Base-by-base conservation (phyloP, 371 early-diverging fungal genomes). In the Nosema muscidifuracis region DNA sequence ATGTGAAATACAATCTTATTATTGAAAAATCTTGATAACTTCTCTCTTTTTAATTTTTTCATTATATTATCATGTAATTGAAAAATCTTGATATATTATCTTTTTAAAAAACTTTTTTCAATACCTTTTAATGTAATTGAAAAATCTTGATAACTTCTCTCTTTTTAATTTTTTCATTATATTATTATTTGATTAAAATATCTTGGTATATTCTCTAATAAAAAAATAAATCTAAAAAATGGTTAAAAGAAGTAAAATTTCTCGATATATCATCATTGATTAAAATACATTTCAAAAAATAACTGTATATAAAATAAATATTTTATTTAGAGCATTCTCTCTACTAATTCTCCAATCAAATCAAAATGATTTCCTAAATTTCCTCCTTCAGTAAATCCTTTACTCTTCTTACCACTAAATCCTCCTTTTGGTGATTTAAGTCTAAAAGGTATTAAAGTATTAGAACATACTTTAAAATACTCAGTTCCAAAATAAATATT, bases 381-480 rank as follows among this genome's bases (percentile, higher is more conserved):
- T 85, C 99, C 99, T 83, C 95, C 96, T 85, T 95, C 90, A 71
- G 94, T 88, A 84, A 93, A 97, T 88, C 93, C 92, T 67, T 86
- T 86, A 76, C 89, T 86, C 89, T 99, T 99, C 87, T 93, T 92
- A 67, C 86, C 87, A 74, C 85, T 85, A 90, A 89, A 97, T 76
- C 94, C 94, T 82, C 93, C 94, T 80, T 86, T 93, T 80, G 99
- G 97, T 88, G 90, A 91, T 80, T 90, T 90, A 75, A 99, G 89
- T 87, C 91, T 91, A 90, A 99, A 95, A 82, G 98, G 93, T 92
- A 94, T 94, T 82, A 99, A 85, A 88, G 96, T 97, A 89, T 90
- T 92, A 88, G 90, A 91, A 83, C 91, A 96, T 80, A 87, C 87
- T 87, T 92, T 92, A 87, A 93, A 93, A 89, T 93, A 84, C 69